Conservation (phyloP, 177 flowering plant species). For the Vitis hybrid region DNA sequence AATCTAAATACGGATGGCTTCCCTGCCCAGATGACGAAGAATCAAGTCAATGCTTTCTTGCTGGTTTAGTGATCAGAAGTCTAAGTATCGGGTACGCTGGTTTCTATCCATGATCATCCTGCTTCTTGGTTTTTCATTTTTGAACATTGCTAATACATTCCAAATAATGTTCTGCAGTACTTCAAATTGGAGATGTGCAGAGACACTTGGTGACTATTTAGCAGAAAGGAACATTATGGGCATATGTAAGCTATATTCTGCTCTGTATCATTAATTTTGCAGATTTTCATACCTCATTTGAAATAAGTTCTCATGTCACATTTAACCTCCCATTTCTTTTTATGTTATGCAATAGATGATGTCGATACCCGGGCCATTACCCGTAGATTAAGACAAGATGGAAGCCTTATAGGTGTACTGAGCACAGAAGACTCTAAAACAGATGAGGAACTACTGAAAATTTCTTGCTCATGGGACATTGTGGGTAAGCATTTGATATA, state of each 20-base stretch:
- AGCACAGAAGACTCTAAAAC: slow-evolving; percentile 80
- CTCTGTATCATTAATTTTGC: background rate
- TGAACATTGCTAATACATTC: background rate
- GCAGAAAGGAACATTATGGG: slow-evolving; percentile 90
- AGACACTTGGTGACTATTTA: slow-evolving; percentile 75
- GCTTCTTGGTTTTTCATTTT: background rate
- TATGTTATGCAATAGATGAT: slow-evolving; percentile 60
- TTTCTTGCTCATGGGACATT: slow-evolving; percentile 88
- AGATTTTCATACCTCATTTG: background rate
- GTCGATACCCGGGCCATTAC: slow-evolving; percentile 97
- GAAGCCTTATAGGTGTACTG: slow-evolving; percentile 89
- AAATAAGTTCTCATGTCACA: background rate
- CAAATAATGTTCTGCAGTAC: slow-evolving; percentile 45
- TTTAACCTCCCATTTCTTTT: background rate
- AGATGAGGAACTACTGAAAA: slow-evolving; percentile 71
- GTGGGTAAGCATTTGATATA: slow-evolving; percentile 57
- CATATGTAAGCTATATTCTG: slow-evolving; percentile 61
- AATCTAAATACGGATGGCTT: background rate
- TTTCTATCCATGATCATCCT: background rate
- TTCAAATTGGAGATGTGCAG: slow-evolving; percentile 82
- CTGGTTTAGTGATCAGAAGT: slow-evolving; percentile 86
- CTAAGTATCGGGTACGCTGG: slow-evolving; percentile 71
- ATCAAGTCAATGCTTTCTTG: slow-evolving; percentile 83
- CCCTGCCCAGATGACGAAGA: slow-evolving; percentile 81
- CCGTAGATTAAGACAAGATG: slow-evolving; percentile 88